A percentile compares a stretch with the other conserved stretches of the same genome.
phyloP scores from a whole-genome alignment of 768 basidiomycete genomes.

The Mrakia hoshinonis region DNA sequence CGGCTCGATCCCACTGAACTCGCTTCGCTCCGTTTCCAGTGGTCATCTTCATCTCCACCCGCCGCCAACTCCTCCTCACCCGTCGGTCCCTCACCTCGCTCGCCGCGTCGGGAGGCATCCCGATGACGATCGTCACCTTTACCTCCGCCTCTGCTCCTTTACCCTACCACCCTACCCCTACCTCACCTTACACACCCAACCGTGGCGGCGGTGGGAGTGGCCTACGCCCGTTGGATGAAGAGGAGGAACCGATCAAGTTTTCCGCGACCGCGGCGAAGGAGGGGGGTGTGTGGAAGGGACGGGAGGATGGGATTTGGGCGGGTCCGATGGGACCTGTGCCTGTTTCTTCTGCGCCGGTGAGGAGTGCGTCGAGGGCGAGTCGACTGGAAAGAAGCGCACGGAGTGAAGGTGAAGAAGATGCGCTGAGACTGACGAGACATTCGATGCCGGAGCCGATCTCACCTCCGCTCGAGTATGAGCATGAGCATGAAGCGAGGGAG shows the following conservation, averaged over 20 bases:
- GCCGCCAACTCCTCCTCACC: background rate
- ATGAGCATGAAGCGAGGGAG: background rate
- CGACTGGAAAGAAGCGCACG: background rate
- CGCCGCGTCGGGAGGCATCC: background rate
- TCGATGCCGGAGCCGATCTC: too few species aligned
- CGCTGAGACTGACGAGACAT: background rate
- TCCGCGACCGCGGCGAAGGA: too few species aligned
- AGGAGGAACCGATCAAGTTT: too few species aligned
- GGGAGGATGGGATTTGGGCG: too few species aligned
- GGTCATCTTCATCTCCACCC: background rate
- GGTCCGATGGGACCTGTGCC: background rate
- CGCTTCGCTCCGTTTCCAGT: background rate
- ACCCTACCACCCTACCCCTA: background rate
- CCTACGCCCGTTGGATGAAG: too few species aligned
- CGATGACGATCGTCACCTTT: conserved; percentile 1
- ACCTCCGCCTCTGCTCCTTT: background rate
- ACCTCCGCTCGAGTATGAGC: too few species aligned
- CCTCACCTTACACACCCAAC: background rate
- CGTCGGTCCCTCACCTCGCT: background rate
- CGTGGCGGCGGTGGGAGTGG: background rate
- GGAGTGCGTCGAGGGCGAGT: background rate
- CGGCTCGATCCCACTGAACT: too few species aligned
- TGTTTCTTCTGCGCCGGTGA: background rate
- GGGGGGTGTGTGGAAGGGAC: too few species aligned
- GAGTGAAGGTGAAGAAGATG: background rate